These are phyloP conservation scores for Auricularia cornea DNA, from an alignment of 768 basidiomycete genomes.

Conservation along the genomic window DNA sequence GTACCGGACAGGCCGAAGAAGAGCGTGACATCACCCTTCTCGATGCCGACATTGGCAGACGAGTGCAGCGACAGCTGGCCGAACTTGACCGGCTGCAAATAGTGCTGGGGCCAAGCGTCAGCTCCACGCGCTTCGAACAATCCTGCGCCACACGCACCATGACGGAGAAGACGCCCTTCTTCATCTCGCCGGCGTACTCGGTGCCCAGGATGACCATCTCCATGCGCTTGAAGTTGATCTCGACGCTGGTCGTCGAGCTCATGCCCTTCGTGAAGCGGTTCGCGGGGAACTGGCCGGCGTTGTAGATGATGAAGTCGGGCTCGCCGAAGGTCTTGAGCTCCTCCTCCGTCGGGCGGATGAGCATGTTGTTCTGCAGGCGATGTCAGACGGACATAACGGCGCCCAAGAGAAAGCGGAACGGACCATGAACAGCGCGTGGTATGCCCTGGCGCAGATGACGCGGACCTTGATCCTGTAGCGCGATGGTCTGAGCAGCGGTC, in stretches of 20 bases:
- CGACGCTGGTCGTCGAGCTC: conserved; percentile 97
- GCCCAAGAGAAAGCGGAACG: conserved; percentile 25
- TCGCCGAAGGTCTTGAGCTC: conserved; percentile 93
- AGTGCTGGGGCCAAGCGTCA: conserved; percentile 50
- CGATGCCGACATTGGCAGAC: conserved; percentile 89
- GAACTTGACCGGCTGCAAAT: conserved; percentile 97
- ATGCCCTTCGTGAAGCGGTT: conserved; percentile 99
- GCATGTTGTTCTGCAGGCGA: conserved; percentile 83
- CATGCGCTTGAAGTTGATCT: conserved; percentile 99
- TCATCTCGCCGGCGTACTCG: conserved; percentile 99
- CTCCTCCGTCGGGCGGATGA: conserved; percentile 93
- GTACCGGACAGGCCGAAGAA: conserved; percentile 99
- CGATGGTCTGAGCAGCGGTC: not conserved
- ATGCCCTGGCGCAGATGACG: conserved; percentile 95
- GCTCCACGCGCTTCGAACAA: no score
- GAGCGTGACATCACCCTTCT: conserved; percentile 86
- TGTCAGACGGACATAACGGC: conserved; percentile 5
- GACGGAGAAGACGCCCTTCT: conserved; percentile 99
- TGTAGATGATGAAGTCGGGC: conserved; percentile 99
- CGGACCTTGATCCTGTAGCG: conserved; percentile 99
- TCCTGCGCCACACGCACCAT: conserved; percentile 59
- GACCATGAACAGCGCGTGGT: conserved; percentile 98
- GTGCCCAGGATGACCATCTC: conserved; percentile 99
- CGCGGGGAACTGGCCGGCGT: conserved; percentile 99
- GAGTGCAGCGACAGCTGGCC: conserved; percentile 97